Evolutionary conservation across 2,329 filamentous ascomycete genomes (phyloP), one percentile per base, ranked within the genome.

Genomic region (Neobulgaria alba): DNA sequence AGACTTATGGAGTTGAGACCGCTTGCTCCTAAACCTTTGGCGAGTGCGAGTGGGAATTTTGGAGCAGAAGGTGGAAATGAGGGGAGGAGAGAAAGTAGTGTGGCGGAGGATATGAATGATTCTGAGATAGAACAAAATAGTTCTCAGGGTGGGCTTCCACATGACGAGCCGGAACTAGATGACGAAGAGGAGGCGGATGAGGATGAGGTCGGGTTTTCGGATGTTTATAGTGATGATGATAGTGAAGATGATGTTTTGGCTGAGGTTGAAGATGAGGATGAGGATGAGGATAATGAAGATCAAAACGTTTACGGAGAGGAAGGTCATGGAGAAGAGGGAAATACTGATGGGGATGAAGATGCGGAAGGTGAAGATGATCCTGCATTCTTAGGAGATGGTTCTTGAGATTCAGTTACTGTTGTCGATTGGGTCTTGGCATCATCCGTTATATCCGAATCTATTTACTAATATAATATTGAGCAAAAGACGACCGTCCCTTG

Each of bases 221-320:
- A 35, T 35, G 33, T 19, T 18, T 10, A 21, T 17, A n/a, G 15
- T 5, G 33, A 35, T 35, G 33, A 35, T 30, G 36, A 38, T 12
- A 19, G 19, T 35, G 33, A 20, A 20, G 36, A 38, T n/a, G 36
- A 38, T 19, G 21, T 38, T n/a, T n/a, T n/a, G 8, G 12, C 20
- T 19, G 17, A 12, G 10, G 8, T 35, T 10, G 12, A n/a, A 5
- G 33, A 35, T 35, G 33, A 19, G 17, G 7, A 21, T 17, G n/a
- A 15, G 12, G 33, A 35, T 35, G 33, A 35, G 26, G 36, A 38
- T 12, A 19, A 20, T 35, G 33, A 20, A 20, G 36, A 38, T n/a
- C 26, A 38, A 12, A 32, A n/a, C n/a, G n/a, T n/a, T 38, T n/a
- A 26, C 7, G 23, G 12, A 12, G 23, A 7, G 23, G 23, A 26